Base-by-base conservation (phyloP, 2,329 filamentous ascomycete species). In the Aspergillus pseudoviridinutans region DNA sequence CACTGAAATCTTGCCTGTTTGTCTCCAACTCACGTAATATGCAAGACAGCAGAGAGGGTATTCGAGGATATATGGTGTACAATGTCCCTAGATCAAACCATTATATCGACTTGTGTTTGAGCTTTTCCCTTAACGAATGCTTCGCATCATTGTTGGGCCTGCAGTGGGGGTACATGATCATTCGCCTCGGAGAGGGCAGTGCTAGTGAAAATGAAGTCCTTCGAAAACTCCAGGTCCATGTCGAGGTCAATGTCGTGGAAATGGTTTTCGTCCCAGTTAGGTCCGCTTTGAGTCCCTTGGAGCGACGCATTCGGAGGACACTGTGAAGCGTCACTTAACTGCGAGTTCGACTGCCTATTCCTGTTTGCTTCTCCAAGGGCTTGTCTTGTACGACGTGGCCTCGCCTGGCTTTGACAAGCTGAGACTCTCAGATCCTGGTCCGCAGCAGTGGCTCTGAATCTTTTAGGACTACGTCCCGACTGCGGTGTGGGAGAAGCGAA, bases 191-290 rank as follows among this genome's bases (percentile, higher is more conserved):
- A 68, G 22, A 70, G 57, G 12, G 66, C 64, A 4, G 72, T 72
- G 38, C 70, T 73, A 12, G 67, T 70, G 42, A 74, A 73, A 17
- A 74, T 46, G 44, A 71, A 72, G 24, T 74, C 70, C 38, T 69
- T 73, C 0, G 70, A 69, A 53, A 72, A 73, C 49, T 75, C 73
- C 53, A 73, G 49, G 41, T 71, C 68, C 66, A 71, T 66, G 50
- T 71, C 69, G 54, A 73, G 54, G 51, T 73, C 66, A n/a, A 74
- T 42, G 35, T 62, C 59, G 20, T 68, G 66, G 20, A 73, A 53
- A 22, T 60, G 61, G 32, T 68, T 65, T 10, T 64, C 64, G 28
- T 66, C 62, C n/a, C 47, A 12, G 35, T 57, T 53, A 5, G 38
- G 52, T 42, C 47, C 27, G 5, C 22, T 20, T 28, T 60, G 66